Evolutionary conservation across 768 basidiomycete genomes (phyloP).

Genomic region (Tricholoma saponaceum): DNA sequence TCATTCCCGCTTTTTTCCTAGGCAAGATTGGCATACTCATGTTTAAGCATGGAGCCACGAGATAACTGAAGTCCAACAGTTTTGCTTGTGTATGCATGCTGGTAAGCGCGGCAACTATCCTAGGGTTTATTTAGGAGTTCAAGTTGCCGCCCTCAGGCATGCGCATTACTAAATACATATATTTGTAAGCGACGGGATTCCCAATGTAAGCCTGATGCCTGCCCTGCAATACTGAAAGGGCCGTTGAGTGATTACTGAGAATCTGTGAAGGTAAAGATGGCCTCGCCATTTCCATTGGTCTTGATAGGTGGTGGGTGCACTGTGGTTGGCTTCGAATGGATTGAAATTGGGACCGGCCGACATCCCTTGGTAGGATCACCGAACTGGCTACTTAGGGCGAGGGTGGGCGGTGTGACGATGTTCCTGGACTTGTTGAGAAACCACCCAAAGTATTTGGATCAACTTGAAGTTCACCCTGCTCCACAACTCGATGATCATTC

Average conservation of each 20-base stretch:
- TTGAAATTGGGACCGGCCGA: conserved; percentile 77
- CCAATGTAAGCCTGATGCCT: conserved; percentile 15
- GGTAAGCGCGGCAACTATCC: no score
- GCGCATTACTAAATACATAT: no score
- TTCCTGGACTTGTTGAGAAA: conserved; percentile 77
- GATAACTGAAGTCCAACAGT: no score
- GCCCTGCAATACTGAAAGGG: conserved; percentile 67
- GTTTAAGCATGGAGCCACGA: no score
- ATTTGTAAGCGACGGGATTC: neutral
- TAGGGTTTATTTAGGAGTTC: no score
- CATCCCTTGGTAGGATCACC: conserved; percentile 71
- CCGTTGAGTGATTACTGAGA: conserved; percentile 63
- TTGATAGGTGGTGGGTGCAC: conserved; percentile 57
- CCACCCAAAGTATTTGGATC: conserved; percentile 57
- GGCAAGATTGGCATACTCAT: no score
- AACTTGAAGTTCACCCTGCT: conserved; percentile 57
- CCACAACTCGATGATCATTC: conserved; percentile 45
- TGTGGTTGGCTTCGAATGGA: conserved; percentile 61
- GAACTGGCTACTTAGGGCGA: conserved; percentile 24
- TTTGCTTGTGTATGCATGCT: no score
- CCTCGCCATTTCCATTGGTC: conserved; percentile 54
- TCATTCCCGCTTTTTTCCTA: conserved; percentile 64
- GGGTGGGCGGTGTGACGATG: neutral
- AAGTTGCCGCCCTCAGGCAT: no score
- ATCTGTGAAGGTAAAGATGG: conserved; percentile 57